Evolutionary conservation across 2,329 filamentous ascomycete genomes (phyloP).

Genomic region (Phaeophleospora eucalypticola): DNA sequence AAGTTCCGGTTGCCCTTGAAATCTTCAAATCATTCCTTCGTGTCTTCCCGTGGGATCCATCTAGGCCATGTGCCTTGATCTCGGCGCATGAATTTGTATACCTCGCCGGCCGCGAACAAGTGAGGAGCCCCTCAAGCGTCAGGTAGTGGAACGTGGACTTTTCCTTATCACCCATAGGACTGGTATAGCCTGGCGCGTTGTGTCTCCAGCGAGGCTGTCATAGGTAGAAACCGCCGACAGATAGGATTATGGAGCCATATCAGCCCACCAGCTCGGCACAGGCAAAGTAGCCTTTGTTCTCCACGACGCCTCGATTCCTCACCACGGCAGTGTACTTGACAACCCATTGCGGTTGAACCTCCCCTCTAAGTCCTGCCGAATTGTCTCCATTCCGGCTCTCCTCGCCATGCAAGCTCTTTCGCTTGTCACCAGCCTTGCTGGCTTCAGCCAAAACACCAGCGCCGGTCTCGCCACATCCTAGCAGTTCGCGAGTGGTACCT

Average conservation of each 20-base stretch:
- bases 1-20: background rate
- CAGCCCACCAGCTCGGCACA: slow-evolving; percentile 56
- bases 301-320: slow-evolving; percentile 87
- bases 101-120: too few species aligned
- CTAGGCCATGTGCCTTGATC: too few species aligned
- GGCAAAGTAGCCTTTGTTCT: slow-evolving; percentile 98
- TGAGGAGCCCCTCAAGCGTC: too few species aligned
- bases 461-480: slow-evolving; percentile 68
- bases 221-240: too few species aligned
- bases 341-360: slow-evolving; percentile 87
- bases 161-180: too few species aligned
- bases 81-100: too few species aligned
- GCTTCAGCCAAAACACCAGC: slow-evolving; percentile 68
- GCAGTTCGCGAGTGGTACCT: slow-evolving; percentile 77
- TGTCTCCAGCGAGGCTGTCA: too few species aligned
- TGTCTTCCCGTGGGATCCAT: background rate
- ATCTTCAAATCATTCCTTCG: background rate
- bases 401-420: slow-evolving; percentile 37
- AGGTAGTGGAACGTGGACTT: too few species aligned
- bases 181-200: too few species aligned
- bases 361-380: slow-evolving; percentile 64
- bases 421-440: slow-evolving; percentile 38
- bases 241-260: too few species aligned
- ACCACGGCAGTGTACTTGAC: slow-evolving; percentile 97
- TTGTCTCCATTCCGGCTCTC: slow-evolving; percentile 53